Conservation (phyloP, 441 rosid genomes). For the Brassica balearica region DNA sequence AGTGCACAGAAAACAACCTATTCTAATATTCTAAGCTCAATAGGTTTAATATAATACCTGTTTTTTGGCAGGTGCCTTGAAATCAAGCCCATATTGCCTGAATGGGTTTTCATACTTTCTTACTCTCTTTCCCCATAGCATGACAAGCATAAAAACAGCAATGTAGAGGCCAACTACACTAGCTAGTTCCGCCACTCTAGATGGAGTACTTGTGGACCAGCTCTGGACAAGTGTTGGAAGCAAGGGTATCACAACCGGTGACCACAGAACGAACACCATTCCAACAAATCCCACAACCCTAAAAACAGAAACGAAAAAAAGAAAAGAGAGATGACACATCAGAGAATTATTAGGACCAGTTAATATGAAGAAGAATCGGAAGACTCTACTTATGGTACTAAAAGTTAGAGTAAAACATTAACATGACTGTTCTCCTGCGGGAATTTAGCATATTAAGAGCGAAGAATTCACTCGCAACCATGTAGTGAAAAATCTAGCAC, state of each 20-base stretch:
- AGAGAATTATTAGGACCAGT: constrained; percentile 15
- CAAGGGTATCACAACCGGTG: constrained; percentile 84
- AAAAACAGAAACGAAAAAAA: constrained; percentile 23
- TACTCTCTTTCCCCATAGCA: constrained; percentile 88
- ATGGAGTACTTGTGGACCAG: constrained; percentile 77
- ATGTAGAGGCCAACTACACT: constrained; percentile 79
- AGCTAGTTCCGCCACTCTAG: constrained; percentile 74
- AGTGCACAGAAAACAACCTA: neutral
- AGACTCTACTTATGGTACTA: constrained; percentile 15
- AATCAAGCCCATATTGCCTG: constrained; percentile 82
- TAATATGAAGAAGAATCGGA: constrained; percentile 14
- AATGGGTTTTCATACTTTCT: constrained; percentile 82
- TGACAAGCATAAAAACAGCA: constrained; percentile 77
- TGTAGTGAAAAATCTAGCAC: constrained; percentile 11
- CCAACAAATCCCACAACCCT: constrained; percentile 85
- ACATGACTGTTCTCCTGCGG: constrained; percentile 1
- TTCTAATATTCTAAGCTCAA: constrained; percentile 8
- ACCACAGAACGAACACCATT: constrained; percentile 93
- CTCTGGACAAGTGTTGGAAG: constrained; percentile 86
- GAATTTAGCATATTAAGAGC: constrained; percentile 10
- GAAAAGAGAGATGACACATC: constrained; percentile 4
- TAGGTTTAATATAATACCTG: constrained; percentile 36
- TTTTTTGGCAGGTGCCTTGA: constrained; percentile 63
- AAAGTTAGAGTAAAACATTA: constrained; percentile 34
- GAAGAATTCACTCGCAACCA: constrained; percentile 13